phyloP scores from a whole-genome alignment of 306 rosid species.

The Myrica gale region DNA sequence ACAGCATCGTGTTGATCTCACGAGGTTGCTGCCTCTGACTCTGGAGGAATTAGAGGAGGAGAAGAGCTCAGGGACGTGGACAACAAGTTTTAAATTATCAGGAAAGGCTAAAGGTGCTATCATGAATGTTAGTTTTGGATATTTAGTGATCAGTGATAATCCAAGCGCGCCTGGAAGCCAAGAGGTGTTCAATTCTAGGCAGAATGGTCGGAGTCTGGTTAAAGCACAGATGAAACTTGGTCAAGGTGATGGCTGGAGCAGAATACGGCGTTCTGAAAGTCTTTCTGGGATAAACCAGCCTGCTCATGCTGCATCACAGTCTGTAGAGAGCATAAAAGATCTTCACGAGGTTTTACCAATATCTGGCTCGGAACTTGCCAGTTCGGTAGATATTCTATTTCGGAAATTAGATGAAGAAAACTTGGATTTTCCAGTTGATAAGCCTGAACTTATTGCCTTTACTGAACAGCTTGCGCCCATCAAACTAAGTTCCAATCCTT shows the following conservation, averaged over 20 bases:
- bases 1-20: conserved; percentile 81
- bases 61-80: conserved; percentile 75
- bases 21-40: conserved; percentile 82
- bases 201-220: conserved; percentile 30
- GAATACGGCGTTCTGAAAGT: conserved; percentile 38
- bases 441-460: conserved; percentile 36
- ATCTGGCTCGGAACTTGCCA: conserved; percentile 45
- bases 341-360: conserved; percentile 67
- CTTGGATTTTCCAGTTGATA: conserved; percentile 28
- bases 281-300: conserved; percentile 34
- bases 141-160: conserved; percentile 54
- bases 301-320: conserved; percentile 28
- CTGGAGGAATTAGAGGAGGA: conserved; percentile 86
- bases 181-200: conserved; percentile 36
- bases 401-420: conserved; percentile 51
- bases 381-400: conserved; percentile 47
- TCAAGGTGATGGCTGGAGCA: conserved; percentile 49
- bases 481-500: conserved; percentile 29
- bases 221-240: conserved; percentile 34
- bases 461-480: conserved; percentile 40
- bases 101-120: conserved; percentile 75
- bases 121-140: conserved; percentile 89
- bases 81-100: conserved; percentile 68
- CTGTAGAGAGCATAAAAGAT: conserved; percentile 58
- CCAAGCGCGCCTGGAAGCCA: conserved; percentile 31